Evolutionary conservation across 495 filamentous ascomycete species (phyloP).

Genomic region (Neurospora pannonica): DNA sequence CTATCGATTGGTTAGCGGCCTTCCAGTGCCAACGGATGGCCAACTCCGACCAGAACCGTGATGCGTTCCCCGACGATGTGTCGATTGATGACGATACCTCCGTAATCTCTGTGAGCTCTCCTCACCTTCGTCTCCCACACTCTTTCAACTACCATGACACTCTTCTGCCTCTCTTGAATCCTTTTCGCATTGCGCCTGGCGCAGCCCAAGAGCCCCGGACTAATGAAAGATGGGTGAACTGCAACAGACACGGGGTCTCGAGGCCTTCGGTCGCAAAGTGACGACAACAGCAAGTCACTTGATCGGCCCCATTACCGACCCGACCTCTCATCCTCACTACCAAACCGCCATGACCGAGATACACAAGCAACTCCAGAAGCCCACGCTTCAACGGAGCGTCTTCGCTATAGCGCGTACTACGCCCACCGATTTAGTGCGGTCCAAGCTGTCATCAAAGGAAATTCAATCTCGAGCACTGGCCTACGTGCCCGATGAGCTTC

Average conservation of each 20-base stretch:
- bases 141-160: not conserved
- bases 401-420: slow-evolving; percentile 82
- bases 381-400: slow-evolving; percentile 74
- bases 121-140: not conserved
- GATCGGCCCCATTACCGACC: slow-evolving; percentile 60
- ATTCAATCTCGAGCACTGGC: slow-evolving; percentile 91
- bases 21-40: slow-evolving; percentile 37
- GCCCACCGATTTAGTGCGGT: slow-evolving; percentile 85
- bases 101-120: slow-evolving; percentile 41
- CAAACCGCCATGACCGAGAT: slow-evolving; percentile 81
- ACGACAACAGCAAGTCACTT: slow-evolving; percentile 87
- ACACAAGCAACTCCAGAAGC: slow-evolving; percentile 75
- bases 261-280: slow-evolving; percentile 91
- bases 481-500: slow-evolving; percentile 82
- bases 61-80: slow-evolving; percentile 41
- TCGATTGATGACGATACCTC: slow-evolving; percentile 38
- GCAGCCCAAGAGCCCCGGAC: not conserved
- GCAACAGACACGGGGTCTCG: slow-evolving; percentile 70
- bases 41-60: slow-evolving; percentile 37
- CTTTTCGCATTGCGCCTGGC: not conserved
- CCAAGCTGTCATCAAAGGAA: slow-evolving; percentile 80
- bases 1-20: not conserved
- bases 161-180: not conserved
- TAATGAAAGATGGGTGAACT: not conserved
- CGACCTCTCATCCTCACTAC: slow-evolving; percentile 55